These are phyloP conservation scores for Wolfiporia cocos DNA, from an alignment of 1,284 basidiomycete genomes.

Conservation along the genomic window DNA sequence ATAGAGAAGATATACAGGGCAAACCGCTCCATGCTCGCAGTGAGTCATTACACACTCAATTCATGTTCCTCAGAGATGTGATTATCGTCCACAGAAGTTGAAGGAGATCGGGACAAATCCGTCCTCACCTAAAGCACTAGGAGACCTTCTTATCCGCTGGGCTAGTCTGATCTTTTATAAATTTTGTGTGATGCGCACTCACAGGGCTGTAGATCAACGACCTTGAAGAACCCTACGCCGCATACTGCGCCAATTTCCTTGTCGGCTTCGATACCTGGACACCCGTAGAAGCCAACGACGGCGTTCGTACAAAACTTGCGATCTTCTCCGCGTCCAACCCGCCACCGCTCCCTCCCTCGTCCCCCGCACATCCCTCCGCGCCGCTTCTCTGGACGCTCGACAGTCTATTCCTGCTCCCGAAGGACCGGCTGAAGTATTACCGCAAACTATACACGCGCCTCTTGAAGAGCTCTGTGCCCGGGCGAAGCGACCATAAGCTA, in stretches of 20 bases:
- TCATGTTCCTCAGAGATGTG: not conserved
- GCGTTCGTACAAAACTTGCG: slow-evolving; percentile 64
- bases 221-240: slow-evolving; percentile 81
- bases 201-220: slow-evolving; percentile 70
- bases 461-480: slow-evolving; percentile 84
- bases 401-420: slow-evolving; percentile 82
- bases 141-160: slow-evolving; percentile 97
- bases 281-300: slow-evolving; percentile 70
- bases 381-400: slow-evolving; percentile 79
- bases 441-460: slow-evolving; percentile 86
- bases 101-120: slow-evolving; percentile 93
- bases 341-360: slow-evolving; percentile 41
- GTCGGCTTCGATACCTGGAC: slow-evolving; percentile 82
- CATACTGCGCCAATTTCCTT: slow-evolving; percentile 72
- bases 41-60: slow-evolving; percentile 31
- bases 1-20: slow-evolving; percentile 91
- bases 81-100: slow-evolving; percentile 61
- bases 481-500: slow-evolving; percentile 82
- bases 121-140: slow-evolving; percentile 90
- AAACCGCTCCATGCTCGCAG: slow-evolving; percentile 75
- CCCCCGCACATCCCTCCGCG: slow-evolving; percentile 30
- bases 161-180: slow-evolving; percentile 40
- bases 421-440: slow-evolving; percentile 85
- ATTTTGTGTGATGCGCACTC: slow-evolving; percentile 2
- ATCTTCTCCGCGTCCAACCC: slow-evolving; percentile 65